A percentile compares a stretch with the other conserved stretches of the same genome.
These are phyloP conservation scores for Lasiodiplodia sp. DNA, from an alignment of 2,329 filamentous ascomycete species.

Conservation along the genomic window DNA sequence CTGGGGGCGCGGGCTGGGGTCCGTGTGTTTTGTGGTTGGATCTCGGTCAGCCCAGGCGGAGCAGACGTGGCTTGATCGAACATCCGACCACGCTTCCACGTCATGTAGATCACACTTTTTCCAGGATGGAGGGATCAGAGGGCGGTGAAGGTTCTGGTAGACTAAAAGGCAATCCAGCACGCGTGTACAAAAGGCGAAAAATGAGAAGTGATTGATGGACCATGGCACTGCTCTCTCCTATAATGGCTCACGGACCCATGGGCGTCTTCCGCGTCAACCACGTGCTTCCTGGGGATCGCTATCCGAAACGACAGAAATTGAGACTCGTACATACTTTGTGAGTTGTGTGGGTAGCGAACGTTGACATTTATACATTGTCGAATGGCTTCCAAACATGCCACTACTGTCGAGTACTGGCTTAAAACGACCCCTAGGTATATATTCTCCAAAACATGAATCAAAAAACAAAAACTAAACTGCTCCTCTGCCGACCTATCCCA, in stretches of 20 bases:
- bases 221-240: neutral
- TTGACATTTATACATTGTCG: too few species aligned
- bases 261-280: neutral
- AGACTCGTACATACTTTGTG: neutral
- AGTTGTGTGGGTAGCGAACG: too few species aligned
- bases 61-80: conserved; percentile 16
- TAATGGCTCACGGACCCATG: neutral
- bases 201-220: neutral
- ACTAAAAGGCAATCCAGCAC: neutral
- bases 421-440: too few species aligned
- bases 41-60: conserved; percentile 10
- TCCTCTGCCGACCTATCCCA: neutral
- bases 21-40: neutral
- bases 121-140: neutral
- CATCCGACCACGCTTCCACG: conserved; percentile 9
- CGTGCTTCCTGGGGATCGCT: neutral
- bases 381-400: too few species aligned
- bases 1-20: neutral
- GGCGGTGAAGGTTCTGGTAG: neutral
- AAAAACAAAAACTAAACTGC: too few species aligned
- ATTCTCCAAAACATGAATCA: too few species aligned
- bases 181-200: neutral
- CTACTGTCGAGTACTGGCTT: too few species aligned
- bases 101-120: conserved; percentile 8
- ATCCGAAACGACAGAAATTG: neutral